Evolutionary conservation across 2,329 filamentous ascomycete genomes (phyloP), one percentile per base, ranked within the genome.

Genomic region (Microsporum canis): DNA sequence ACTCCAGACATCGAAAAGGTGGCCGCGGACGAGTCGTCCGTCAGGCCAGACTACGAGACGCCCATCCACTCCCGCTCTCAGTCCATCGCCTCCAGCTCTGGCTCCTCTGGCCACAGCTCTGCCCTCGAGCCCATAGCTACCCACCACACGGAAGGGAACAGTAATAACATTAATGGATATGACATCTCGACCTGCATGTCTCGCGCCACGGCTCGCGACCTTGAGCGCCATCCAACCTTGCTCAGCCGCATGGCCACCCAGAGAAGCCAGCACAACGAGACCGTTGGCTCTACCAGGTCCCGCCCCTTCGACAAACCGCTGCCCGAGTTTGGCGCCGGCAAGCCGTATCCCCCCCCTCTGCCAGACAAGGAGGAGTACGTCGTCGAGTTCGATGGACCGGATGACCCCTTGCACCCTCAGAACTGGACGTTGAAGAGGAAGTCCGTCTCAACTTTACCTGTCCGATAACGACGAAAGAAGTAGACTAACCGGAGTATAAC

Each of bases 381-480:
- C 1, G 82, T 84, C 10, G 82, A 90, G 72, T 96, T 95, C 69
- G 87, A 91, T 66, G 91, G 90, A 0, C 86, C 84, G 0, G 81
- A 91, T 65, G 91, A 96, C 68, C 90, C 90, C 1, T 70, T 91
- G 63, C 90, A 95, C 73, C 87, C 89, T 0, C 88, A 92, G 75
- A 96, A 96, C 71, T 96, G 91, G 91, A 81, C 88, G 0, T 69
- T 88, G 60, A 82, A 77, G 70, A 91, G 88, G 78, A 96, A 95
- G 84, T 84, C 73, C 69, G 80, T 78, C 17, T 34, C 6, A 12
- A 5, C 33, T 49, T 5, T 17, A 5, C n/a, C n/a, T 33, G 27
- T 33, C 29, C 27, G 3, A 10, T 31, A n/a, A 33, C 33, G 29
- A 8, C 27, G 17, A 23, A 23, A 38, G 33, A 36, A 23, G n/a